Evolutionary conservation across 331 rosid species (phyloP).

Genomic region (Arachis monticola): DNA sequence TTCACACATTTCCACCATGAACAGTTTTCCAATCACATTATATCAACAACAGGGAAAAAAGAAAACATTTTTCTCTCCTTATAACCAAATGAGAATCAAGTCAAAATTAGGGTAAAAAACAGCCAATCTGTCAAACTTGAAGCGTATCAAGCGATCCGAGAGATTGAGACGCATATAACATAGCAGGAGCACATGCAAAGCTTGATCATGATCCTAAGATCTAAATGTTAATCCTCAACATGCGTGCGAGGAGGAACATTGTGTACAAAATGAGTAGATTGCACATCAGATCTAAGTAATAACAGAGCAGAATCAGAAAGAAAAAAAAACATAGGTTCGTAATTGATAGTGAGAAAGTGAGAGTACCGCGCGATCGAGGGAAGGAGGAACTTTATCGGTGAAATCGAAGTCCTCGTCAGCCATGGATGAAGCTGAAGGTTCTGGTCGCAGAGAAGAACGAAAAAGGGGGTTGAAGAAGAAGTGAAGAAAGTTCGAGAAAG

Average conservation of each 20-base stretch:
- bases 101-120: background rate
- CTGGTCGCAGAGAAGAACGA: background rate
- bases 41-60: background rate
- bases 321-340: background rate
- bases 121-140: background rate
- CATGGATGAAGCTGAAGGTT: conserved; percentile 52
- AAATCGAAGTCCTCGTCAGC: conserved; percentile 72
- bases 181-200: conserved; percentile 14
- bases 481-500: background rate
- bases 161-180: conserved; percentile 2
- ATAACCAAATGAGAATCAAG: background rate
- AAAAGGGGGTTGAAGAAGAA: background rate
- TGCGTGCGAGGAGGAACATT: background rate
- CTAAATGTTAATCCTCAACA: background rate
- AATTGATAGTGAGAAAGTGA: background rate
- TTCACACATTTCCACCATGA: background rate
- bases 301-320: background rate
- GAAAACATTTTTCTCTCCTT: background rate
- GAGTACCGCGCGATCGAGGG: conserved; percentile 62
- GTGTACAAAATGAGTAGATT: conserved; percentile 2
- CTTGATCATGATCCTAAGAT: conserved; percentile 35
- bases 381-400: conserved; percentile 64
- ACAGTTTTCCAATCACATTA: background rate
- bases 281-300: conserved; percentile 33
- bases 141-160: conserved; percentile 11